Conservation (phyloP, 352 stramenopile species). For the Phytophthora kernoviae region DNA sequence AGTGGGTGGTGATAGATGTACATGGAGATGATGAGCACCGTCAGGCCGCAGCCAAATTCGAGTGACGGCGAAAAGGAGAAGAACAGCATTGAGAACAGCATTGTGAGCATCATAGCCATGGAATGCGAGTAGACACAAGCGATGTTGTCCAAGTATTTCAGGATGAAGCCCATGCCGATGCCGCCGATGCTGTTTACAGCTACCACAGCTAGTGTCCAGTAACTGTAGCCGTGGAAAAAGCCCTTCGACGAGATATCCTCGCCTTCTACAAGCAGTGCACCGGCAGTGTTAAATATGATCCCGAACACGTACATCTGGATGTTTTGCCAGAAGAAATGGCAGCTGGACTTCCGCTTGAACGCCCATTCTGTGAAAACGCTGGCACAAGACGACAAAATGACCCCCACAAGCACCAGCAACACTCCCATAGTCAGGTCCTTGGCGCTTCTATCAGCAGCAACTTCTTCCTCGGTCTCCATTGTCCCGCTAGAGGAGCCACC, state of each 20-base stretch:
- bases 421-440: conserved; percentile 52
- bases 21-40: conserved; percentile 85
- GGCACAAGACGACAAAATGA: conserved; percentile 82
- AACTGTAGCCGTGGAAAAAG: conserved; percentile 85
- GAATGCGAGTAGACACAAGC: conserved; percentile 85
- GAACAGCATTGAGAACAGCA: conserved; percentile 87
- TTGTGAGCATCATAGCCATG: conserved; percentile 90
- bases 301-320: conserved; percentile 81
- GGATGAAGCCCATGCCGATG: conserved; percentile 79
- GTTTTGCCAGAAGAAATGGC: conserved; percentile 86
- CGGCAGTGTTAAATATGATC: conserved; percentile 81
- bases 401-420: conserved; percentile 69
- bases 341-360: conserved; percentile 80
- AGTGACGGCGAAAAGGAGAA: conserved; percentile 84
- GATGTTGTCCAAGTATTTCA: conserved; percentile 93
- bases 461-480: conserved; percentile 23
- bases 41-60: conserved; percentile 83
- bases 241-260: conserved; percentile 48
- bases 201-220: conserved; percentile 80
- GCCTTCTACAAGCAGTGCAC: conserved; percentile 53
- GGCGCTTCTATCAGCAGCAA: conserved; percentile 20
- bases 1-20: conserved; percentile 86
- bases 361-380: conserved; percentile 87
- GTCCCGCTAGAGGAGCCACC: conserved; percentile 12
- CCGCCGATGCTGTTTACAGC: conserved; percentile 75